Percentiles rank a stretch among this genome's conserved stretches.
Conservation (phyloP, 1,139 yeast species). For the Pichia sp. region DNA sequence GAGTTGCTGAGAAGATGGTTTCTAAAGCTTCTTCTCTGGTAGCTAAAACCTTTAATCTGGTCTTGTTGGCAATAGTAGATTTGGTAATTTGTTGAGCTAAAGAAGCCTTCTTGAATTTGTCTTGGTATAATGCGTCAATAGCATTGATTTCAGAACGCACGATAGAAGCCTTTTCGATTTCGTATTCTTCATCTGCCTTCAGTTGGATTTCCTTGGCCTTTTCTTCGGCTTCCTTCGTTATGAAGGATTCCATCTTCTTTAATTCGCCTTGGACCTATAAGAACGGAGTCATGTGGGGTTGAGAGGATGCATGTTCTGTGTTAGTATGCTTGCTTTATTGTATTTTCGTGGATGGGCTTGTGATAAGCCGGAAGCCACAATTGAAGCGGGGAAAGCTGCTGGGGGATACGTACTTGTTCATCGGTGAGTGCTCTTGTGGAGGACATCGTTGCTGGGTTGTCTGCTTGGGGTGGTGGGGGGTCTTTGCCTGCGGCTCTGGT, state of each 20-base stretch:
- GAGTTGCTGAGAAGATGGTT: conserved; percentile 71
- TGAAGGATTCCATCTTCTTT: conserved; percentile 97
- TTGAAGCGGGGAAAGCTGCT: too few species aligned
- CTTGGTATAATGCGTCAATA: conserved; percentile 78
- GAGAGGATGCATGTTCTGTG: too few species aligned
- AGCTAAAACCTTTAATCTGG: conserved; percentile 84
- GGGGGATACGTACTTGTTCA: conserved; percentile 41
- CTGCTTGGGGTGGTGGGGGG: neutral
- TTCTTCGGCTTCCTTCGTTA: conserved; percentile 98
- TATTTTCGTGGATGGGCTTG: too few species aligned
- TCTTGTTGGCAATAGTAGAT: conserved; percentile 93
- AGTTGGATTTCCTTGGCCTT: conserved; percentile 95
- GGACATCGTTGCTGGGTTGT: conserved; percentile 22
- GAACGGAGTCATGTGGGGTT: too few species aligned
- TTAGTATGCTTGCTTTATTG: too few species aligned
- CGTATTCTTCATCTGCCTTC: conserved; percentile 98
- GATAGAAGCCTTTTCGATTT: conserved; percentile 92
- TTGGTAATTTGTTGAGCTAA: conserved; percentile 94
- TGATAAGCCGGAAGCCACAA: too few species aligned
- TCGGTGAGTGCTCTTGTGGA: conserved; percentile 41
- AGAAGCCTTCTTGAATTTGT: conserved; percentile 85
- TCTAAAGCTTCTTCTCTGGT: conserved; percentile 83
- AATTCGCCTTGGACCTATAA: conserved; percentile 94
- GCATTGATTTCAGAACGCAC: conserved; percentile 91
- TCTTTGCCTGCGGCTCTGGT: too few species aligned